These are phyloP conservation scores for Thraustochytrium sp. DNA, from an alignment of 352 stramenopile species.

Conservation along the genomic window DNA sequence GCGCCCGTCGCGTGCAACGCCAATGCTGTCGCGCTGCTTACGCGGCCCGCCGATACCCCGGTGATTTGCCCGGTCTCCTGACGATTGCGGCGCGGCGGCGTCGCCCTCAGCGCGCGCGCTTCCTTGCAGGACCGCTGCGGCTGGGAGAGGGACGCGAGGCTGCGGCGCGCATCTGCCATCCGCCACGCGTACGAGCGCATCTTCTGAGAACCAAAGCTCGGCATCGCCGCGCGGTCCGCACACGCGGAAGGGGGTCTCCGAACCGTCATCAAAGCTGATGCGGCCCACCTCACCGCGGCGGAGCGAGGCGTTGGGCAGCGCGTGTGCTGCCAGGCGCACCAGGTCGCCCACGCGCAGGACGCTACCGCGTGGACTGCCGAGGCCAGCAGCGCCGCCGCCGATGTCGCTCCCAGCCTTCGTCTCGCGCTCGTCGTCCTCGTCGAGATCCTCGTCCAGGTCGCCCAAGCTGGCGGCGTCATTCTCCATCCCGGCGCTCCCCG, in stretches of 20 bases:
- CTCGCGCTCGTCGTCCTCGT: not conserved
- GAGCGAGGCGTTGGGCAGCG: not conserved
- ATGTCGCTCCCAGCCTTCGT: not conserved
- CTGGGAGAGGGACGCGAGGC: not conserved
- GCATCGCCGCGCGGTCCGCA: constrained; percentile 4
- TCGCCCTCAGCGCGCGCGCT: not conserved
- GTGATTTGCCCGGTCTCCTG: not conserved
- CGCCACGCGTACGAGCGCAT: not conserved
- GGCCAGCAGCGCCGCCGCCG: not conserved
- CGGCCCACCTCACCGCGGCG: not conserved
- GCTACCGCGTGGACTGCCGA: not conserved
- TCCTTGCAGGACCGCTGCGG: not conserved
- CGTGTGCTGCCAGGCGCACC: not conserved
- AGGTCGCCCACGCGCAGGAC: constrained; percentile 22
- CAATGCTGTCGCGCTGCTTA: not conserved
- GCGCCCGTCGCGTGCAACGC: not conserved
- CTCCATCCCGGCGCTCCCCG: not conserved
- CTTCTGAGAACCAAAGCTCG: not conserved
- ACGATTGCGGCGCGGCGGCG: too few relatives aligned
- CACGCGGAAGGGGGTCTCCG: not conserved
- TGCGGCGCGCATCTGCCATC: not conserved
- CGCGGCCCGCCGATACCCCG: not conserved
- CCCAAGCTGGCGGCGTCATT: not conserved
- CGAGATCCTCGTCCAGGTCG: not conserved
- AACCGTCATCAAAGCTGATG: constrained; percentile 15